These are phyloP conservation scores for Tetracentron sinense DNA, from an alignment of 164 flowering plant species.

Conservation along the genomic window DNA sequence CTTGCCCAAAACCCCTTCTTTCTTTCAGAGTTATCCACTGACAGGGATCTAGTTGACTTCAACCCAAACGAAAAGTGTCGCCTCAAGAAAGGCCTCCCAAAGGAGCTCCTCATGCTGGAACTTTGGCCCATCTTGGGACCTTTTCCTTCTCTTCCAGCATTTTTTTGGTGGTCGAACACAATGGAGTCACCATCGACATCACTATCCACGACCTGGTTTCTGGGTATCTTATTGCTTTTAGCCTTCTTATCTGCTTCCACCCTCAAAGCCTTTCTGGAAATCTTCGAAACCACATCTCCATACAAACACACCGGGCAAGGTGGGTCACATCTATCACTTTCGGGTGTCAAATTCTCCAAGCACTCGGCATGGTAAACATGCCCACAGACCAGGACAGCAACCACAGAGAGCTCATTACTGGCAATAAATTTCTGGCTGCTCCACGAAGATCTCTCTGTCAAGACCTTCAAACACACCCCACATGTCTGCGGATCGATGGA, in stretches of 20 bases:
- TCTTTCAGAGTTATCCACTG: conserved; percentile 40
- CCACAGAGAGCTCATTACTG: conserved; percentile 51
- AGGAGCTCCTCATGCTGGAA: conserved; percentile 51
- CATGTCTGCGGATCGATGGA: conserved; percentile 63
- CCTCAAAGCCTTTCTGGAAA: conserved; percentile 47
- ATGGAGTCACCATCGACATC: conserved; percentile 34
- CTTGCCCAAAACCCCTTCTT: conserved; percentile 76
- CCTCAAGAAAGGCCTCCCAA: conserved; percentile 64
- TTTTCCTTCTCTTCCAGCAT: conserved; percentile 32
- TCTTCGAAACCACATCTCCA: conserved; percentile 53
- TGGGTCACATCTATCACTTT: conserved; percentile 65
- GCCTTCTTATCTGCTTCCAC: conserved; percentile 55
- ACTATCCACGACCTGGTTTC: conserved; percentile 57
- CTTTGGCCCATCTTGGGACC: conserved; percentile 49
- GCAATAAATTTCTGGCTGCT: conserved; percentile 42
- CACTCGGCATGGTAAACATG: conserved; percentile 93
- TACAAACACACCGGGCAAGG: conserved; percentile 68
- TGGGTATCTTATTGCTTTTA: conserved; percentile 42
- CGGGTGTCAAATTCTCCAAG: conserved; percentile 67
- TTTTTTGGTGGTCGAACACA: conserved; percentile 26
- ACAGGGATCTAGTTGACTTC: conserved; percentile 36
- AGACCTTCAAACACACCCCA: conserved; percentile 65
- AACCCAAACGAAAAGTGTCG: conserved; percentile 77
- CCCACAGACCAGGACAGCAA: conserved; percentile 81
- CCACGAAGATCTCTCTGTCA: conserved; percentile 60